Conservation (phyloP, 192 early-diverging fungal genomes). For the Neocallimastix lanati region DNA sequence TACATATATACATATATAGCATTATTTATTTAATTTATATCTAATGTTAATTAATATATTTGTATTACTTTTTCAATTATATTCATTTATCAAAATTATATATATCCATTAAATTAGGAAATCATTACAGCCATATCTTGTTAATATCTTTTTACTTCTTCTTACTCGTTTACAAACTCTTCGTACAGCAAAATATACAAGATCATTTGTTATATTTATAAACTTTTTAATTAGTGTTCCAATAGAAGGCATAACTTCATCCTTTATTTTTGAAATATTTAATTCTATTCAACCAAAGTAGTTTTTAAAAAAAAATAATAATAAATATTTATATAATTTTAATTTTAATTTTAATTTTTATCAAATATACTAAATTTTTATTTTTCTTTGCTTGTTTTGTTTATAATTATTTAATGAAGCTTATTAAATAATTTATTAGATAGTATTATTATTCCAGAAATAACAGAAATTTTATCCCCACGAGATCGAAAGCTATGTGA, state of each 20-base stretch:
- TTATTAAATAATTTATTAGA: conserved; percentile 46
- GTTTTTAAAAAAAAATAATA: no score
- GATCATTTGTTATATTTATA: conserved; percentile 48
- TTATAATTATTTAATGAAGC: conserved; percentile 13
- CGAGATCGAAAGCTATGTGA: conserved; percentile 42
- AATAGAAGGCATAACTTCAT: conserved; percentile 33
- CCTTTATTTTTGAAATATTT: conserved; percentile 32
- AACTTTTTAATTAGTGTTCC: conserved; percentile 42
- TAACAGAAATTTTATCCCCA: conserved; percentile 27
- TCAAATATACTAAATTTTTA: no score
- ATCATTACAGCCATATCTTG: conserved; percentile 26
- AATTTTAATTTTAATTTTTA: no score
- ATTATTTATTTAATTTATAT: no score
- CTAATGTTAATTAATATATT: no score
- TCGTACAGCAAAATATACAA: conserved; percentile 32
- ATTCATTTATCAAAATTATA: no score
- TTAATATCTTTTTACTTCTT: conserved; percentile 38
- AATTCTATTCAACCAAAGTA: conserved; percentile 40
- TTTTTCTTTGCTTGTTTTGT: no score
- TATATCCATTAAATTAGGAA: conserved; percentile 6
- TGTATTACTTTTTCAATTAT: no score
- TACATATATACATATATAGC: no score
- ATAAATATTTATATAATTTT: no score
- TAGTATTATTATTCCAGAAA: conserved; percentile 43
- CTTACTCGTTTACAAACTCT: conserved; percentile 21